Evolutionary conservation across 164 flowering plant genomes (phyloP).

Genomic region (Malania oleifera): DNA sequence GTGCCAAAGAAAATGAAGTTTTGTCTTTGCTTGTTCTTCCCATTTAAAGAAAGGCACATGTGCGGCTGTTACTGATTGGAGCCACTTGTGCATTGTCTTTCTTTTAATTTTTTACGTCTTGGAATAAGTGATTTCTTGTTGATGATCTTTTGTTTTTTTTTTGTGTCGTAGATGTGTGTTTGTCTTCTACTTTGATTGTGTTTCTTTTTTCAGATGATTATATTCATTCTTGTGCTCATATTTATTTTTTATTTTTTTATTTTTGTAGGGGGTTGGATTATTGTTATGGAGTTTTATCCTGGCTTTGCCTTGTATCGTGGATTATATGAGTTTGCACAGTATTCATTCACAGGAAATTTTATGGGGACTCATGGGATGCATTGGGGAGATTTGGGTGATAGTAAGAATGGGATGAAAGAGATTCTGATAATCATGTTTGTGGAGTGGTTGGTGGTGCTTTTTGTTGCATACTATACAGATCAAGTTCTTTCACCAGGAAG

Average conservation of each 20-base stretch:
- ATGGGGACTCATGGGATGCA: slow-evolving; percentile 77
- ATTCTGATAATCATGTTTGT: slow-evolving; percentile 61
- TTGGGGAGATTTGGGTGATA: slow-evolving; percentile 66
- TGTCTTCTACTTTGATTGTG: not conserved
- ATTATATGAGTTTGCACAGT: slow-evolving; percentile 72
- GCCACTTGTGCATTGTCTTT: not conserved
- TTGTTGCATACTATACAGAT: slow-evolving; percentile 66
- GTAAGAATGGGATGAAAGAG: slow-evolving; percentile 69
- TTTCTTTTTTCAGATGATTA: too few relatives aligned
- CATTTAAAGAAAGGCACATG: too few relatives aligned
- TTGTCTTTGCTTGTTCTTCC: too few relatives aligned
- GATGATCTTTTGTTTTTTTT: not conserved
- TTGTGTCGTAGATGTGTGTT: not conserved
- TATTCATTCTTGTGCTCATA: not conserved
- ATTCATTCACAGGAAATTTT: slow-evolving; percentile 43
- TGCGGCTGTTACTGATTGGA: too few relatives aligned
- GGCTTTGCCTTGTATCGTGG: slow-evolving; percentile 87
- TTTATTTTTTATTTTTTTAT: not conserved
- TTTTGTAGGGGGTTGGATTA: slow-evolving; percentile 62
- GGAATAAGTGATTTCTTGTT: not conserved
- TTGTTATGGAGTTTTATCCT: slow-evolving; percentile 78
- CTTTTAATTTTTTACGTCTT: not conserved
- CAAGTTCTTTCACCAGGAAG: slow-evolving; percentile 63
- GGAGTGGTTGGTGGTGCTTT: slow-evolving; percentile 51
- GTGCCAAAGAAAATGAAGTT: too few relatives aligned